phyloP scores from a whole-genome alignment of 495 filamentous ascomycete species.

The Daldinia concentrica region DNA sequence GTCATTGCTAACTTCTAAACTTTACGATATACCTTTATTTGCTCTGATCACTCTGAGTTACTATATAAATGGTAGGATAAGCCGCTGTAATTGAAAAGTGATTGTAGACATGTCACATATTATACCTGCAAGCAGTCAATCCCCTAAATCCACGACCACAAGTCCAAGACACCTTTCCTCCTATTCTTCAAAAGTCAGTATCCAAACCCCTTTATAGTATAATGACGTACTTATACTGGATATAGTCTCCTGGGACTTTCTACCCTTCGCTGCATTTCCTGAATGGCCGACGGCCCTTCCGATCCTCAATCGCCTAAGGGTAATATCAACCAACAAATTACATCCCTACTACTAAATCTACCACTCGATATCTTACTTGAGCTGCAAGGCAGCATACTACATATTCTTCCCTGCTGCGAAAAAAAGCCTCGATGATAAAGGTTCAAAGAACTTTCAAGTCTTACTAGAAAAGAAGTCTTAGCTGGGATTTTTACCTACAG shows the following conservation, averaged over 20 bases:
- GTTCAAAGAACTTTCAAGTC: neutral
- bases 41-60: neutral
- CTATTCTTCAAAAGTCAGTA: neutral
- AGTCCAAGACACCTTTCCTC: neutral
- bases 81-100: neutral
- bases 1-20: neutral
- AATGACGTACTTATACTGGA: neutral
- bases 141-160: neutral
- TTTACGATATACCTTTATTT: neutral
- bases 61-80: neutral
- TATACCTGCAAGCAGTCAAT: neutral
- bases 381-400: neutral
- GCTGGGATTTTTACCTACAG: neutral
- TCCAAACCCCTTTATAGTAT: neutral
- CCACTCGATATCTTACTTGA: neutral
- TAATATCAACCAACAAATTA: neutral
- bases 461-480: neutral
- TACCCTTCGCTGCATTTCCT: neutral
- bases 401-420: neutral
- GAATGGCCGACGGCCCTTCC: neutral
- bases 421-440: neutral
- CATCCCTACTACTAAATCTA: neutral
- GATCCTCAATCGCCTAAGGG: rapidly evolving
- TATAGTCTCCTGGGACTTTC: neutral
- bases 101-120: neutral